phyloP scores from a whole-genome alignment of 177 flowering plant genomes.

The Vitis hybrid region DNA sequence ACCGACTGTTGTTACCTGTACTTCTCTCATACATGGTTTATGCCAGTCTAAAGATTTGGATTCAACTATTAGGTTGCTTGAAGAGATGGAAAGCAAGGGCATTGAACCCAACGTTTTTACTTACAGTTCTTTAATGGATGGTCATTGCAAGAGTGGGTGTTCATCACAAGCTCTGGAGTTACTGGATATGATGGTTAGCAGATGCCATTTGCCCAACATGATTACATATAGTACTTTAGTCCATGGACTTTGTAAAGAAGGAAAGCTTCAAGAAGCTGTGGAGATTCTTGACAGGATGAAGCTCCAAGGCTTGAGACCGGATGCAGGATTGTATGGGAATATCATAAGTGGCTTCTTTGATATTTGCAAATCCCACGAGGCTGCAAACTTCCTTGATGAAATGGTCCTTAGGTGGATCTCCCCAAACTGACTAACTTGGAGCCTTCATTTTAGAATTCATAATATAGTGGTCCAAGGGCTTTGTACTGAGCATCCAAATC shows the following conservation, averaged over 20 bases:
- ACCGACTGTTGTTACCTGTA: constrained; percentile 62
- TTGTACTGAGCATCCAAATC: constrained; percentile 27
- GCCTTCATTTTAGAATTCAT: constrained; percentile 59
- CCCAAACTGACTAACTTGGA: constrained; percentile 62
- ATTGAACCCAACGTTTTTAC: constrained; percentile 68
- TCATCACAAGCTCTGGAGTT: constrained; percentile 52
- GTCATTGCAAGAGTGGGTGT: constrained; percentile 56
- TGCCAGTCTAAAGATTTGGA: constrained; percentile 37
- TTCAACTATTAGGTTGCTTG: constrained; percentile 46
- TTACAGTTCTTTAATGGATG: constrained; percentile 61
- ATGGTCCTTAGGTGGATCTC: constrained; percentile 64
- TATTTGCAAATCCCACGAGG: constrained; percentile 55
- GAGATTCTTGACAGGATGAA: constrained; percentile 83
- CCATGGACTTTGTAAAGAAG: constrained; percentile 70
- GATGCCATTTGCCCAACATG: constrained; percentile 48
- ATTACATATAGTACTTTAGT: constrained; percentile 66
- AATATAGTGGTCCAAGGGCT: constrained; percentile 71
- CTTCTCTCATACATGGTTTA: constrained; percentile 56
- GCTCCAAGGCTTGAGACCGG: constrained; percentile 82
- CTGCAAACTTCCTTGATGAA: constrained; percentile 88
- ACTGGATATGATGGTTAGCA: constrained; percentile 44
- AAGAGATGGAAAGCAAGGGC: constrained; percentile 51
- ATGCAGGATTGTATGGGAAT: constrained; percentile 74
- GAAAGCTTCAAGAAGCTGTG: constrained; percentile 53
- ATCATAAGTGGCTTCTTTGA: constrained; percentile 61